Base-by-base conservation (phyloP, 1,139 yeast species). In the Pichia sp. region DNA sequence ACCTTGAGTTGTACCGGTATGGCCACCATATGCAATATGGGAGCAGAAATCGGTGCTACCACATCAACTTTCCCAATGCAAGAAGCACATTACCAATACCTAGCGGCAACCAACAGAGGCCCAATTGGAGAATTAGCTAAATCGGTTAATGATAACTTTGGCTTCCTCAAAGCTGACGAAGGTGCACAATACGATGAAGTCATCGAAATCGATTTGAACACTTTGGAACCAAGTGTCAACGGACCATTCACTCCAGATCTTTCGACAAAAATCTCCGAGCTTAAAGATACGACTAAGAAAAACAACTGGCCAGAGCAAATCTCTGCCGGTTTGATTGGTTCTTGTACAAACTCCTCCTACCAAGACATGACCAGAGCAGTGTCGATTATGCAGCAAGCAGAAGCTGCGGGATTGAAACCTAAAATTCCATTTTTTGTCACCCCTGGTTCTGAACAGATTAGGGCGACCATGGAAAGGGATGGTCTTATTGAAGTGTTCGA, bases 11-110 rank as follows among this genome's bases (percentile, higher is more conserved):
- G 97, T 75, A 93, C 99, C 16, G 99, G 99, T 75, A 93, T 93
- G 99, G 99, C 96, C 53, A 93, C 99, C 56, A 92, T 93, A 67
- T 92, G 98, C 79, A 93, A 93, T 73, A 93, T 93, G 99, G 99
- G 99, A 68, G 99, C 99, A 54, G 99, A 93, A 74, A 89, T 93
- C 59, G 99, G 99, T 70, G 98, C 98, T 41, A 93, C 99, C 38
- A 93, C 99, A 45, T 90, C 97, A 10, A 81, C 92, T 53, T 93
- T 93, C 89, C 99, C 99, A 55, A 90, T 84, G 81, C 93, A 89
- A 69, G 86, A 85, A 54, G 90, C 96, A 45, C 96, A 89, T 76
- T 79, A 78, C 64, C 78, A 90, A 59, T 93, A 92, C 72, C 79
- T 93, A 68, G 67, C 77, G 48, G 87, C 95, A 54, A 93, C 99